phyloP scores from a whole-genome alignment of 495 filamentous ascomycete genomes.

The Penicillium bialowiezense region DNA sequence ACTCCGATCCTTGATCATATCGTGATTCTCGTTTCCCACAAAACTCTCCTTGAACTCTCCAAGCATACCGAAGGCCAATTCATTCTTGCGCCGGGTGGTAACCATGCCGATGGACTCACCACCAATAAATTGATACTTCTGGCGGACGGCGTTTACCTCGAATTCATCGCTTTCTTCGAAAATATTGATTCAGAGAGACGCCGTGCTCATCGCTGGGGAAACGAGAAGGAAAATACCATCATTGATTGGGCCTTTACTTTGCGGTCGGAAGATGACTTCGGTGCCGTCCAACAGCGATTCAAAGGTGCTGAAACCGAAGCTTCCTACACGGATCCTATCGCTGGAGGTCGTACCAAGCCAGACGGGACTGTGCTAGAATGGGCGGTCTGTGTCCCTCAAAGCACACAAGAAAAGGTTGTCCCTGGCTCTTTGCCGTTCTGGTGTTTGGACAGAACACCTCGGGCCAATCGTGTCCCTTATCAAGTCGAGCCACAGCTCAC shows the following conservation, averaged over 20 bases:
- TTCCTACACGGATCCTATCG: constrained; percentile 9
- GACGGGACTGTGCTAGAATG: constrained; percentile 17
- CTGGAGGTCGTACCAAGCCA: constrained; percentile 11
- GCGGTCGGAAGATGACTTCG: constrained; percentile 13
- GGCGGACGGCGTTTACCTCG: constrained; percentile 18
- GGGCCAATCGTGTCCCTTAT: constrained; percentile 17
- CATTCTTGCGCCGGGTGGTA: constrained; percentile 15
- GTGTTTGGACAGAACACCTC: constrained; percentile 21
- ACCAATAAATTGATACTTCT: constrained; percentile 17
- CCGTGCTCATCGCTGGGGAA: constrained; percentile 21
- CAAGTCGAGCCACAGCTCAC: constrained; percentile 9
- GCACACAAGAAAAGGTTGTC: not conserved
- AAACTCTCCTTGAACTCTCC: constrained; percentile 9
- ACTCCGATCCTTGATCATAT: constrained; percentile 18
- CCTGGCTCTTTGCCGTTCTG: constrained; percentile 19
- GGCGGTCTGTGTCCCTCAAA: constrained; percentile 7
- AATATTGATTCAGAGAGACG: constrained; percentile 13
- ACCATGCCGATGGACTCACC: constrained; percentile 17
- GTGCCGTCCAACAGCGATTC: constrained; percentile 3
- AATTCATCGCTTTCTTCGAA: constrained; percentile 19
- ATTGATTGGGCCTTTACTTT: constrained; percentile 27
- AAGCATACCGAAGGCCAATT: constrained; percentile 8
- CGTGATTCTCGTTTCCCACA: constrained; percentile 17
- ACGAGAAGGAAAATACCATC: constrained; percentile 14
- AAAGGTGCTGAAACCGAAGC: not conserved